Conservation (phyloP, 2,329 filamentous ascomycete genomes). For the Diplocarpon mali region DNA sequence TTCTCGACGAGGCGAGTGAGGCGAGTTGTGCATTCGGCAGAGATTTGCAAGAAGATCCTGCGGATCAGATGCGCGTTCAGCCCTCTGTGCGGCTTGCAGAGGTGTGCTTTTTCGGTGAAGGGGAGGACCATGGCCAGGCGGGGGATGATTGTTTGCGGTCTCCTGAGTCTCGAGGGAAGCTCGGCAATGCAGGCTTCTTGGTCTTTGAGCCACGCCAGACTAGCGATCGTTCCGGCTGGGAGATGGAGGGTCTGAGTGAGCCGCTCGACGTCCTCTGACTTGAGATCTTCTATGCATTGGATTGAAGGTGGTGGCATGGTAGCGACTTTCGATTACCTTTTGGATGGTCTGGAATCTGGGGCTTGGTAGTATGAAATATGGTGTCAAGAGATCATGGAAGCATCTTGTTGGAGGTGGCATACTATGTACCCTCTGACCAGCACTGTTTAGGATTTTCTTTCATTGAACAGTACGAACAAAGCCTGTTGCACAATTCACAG, state of each 20-base stretch:
- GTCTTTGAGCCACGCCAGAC: constrained; percentile 9
- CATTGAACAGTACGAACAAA: background rate
- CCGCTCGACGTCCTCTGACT: background rate
- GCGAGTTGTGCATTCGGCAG: constrained; percentile 32
- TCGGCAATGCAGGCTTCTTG: constrained; percentile 7
- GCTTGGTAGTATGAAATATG: background rate
- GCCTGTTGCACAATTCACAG: background rate
- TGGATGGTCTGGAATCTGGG: background rate
- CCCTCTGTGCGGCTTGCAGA: constrained; percentile 32
- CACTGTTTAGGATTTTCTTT: background rate
- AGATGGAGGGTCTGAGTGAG: constrained; percentile 12
- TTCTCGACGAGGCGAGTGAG: constrained; percentile 20
- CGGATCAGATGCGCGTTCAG: constrained; percentile 36
- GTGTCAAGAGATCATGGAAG: background rate
- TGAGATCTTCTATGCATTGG: constrained; percentile 2
- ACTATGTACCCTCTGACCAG: background rate
- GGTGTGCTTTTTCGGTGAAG: constrained; percentile 17
- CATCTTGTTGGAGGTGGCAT: too few relatives aligned
- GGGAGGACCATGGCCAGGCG: constrained; percentile 6
- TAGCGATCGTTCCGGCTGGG: background rate
- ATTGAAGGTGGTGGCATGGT: constrained; percentile 1
- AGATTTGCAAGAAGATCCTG: constrained; percentile 33
- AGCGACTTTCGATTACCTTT: background rate
- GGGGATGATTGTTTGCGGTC: constrained; percentile 7
- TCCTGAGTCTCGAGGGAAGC: constrained; percentile 12